Conservation (phyloP, 2,329 filamentous ascomycete genomes). For the Emergomyces orientalis region DNA sequence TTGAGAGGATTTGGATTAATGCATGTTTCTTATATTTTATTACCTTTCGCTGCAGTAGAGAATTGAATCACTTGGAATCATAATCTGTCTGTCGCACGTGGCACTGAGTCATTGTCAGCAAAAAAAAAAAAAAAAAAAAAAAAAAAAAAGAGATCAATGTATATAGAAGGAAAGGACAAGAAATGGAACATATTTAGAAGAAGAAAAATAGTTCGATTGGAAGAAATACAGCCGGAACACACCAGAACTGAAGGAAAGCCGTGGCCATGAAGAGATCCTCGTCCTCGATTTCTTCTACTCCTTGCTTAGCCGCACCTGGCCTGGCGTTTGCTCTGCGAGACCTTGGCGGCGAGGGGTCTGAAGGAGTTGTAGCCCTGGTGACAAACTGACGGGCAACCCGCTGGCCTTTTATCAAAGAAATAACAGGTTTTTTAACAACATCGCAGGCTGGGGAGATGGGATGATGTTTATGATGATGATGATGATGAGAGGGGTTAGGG, state of each 20-base stretch:
- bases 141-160: no score
- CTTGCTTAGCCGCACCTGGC: constrained; percentile 8
- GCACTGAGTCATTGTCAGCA: constrained; percentile 37
- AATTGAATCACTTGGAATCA: constrained; percentile 49
- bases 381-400: not conserved
- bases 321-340: not conserved
- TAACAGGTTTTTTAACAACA: not conserved
- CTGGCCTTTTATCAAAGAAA: not conserved
- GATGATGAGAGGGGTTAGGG: not conserved
- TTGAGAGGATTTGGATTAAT: constrained; percentile 10
- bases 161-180: not conserved
- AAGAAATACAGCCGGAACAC: constrained; percentile 19
- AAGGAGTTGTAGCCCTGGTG: not conserved
- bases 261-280: constrained; percentile 29
- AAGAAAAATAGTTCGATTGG: not conserved
- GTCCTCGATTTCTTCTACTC: constrained; percentile 16
- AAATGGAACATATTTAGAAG: not conserved
- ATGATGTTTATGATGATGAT: not conserved
- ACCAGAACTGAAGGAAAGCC: constrained; percentile 40
- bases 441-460: not conserved
- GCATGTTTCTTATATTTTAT: constrained; percentile 21
- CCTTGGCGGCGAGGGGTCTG: not conserved
- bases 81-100: constrained; percentile 57
- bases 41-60: constrained; percentile 58
- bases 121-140: not conserved